Evolutionary conservation across 2,329 filamentous ascomycete genomes (phyloP).

Genomic region (Sclerotinia spermophila): DNA sequence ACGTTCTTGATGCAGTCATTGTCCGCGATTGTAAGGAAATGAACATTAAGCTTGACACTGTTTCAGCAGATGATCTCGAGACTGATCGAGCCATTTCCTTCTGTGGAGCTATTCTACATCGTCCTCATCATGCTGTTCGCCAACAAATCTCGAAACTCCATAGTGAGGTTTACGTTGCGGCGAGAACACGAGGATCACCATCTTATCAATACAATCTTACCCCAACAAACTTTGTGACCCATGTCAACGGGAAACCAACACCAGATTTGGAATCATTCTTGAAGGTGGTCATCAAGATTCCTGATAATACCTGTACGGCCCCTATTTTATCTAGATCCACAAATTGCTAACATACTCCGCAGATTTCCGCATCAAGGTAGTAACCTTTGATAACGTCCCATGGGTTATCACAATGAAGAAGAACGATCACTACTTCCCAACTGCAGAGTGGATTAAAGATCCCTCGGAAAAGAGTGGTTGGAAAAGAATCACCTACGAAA

Average conservation of each 20-base stretch:
- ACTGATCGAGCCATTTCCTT: constrained; percentile 90
- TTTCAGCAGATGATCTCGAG: constrained; percentile 85
- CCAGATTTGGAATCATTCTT: constrained; percentile 80
- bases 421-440: constrained; percentile 92
- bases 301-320: constrained; percentile 81
- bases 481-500: constrained; percentile 61
- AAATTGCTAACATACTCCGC: constrained; percentile 19
- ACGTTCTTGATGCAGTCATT: constrained; percentile 77
- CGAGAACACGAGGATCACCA: constrained; percentile 76
- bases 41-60: constrained; percentile 73
- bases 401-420: constrained; percentile 99
- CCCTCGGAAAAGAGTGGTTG: constrained; percentile 56
- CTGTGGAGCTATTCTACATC: constrained; percentile 89
- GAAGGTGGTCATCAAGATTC: constrained; percentile 76
- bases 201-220: constrained; percentile 88
- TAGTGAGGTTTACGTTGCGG: constrained; percentile 93
- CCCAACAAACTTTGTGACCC: constrained; percentile 95
- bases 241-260: constrained; percentile 86
- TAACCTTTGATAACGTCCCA: constrained; percentile 96
- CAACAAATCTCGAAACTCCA: constrained; percentile 97
- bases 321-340: background rate
- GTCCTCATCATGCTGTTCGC: constrained; percentile 90
- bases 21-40: constrained; percentile 82
- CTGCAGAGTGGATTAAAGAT: constrained; percentile 67
- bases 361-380: constrained; percentile 94